These are phyloP conservation scores for Teratosphaeriaceae sp. DNA, from an alignment of 2,329 filamentous ascomycete genomes.

Conservation along the genomic window DNA sequence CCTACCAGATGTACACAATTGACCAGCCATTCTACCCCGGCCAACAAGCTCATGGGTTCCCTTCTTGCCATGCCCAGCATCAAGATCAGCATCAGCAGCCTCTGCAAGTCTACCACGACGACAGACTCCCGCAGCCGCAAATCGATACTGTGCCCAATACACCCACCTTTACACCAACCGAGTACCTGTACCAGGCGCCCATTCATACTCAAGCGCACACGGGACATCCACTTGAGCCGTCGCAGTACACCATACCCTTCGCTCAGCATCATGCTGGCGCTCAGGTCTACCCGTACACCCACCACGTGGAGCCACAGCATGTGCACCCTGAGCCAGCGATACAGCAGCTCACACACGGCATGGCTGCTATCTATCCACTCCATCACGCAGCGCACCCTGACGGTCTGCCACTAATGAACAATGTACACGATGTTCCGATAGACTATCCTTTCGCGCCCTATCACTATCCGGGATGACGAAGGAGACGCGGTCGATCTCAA, in stretches of 20 bases:
- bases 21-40: not conserved
- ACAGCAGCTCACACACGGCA: not conserved
- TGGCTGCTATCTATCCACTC: not conserved
- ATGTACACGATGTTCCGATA: no score
- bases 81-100: not conserved
- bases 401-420: no score
- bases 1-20: not conserved
- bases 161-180: no score
- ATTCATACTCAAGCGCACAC: no score
- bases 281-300: not conserved
- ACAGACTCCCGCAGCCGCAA: slow-evolving; percentile 16
- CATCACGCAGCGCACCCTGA: no score
- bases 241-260: not conserved
- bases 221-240: not conserved
- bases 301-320: not conserved
- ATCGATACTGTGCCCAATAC: slow-evolving; percentile 16
- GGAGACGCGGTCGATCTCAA: no score
- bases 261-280: not conserved
- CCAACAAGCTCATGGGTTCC: not conserved
- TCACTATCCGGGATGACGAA: no score
- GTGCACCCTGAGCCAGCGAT: not conserved
- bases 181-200: no score
- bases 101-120: slow-evolving; percentile 12
- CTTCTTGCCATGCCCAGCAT: not conserved
- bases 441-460: no score